Evolutionary conservation across 1,284 basidiomycete genomes (phyloP).

Genomic region (Schizophyllum commune): DNA sequence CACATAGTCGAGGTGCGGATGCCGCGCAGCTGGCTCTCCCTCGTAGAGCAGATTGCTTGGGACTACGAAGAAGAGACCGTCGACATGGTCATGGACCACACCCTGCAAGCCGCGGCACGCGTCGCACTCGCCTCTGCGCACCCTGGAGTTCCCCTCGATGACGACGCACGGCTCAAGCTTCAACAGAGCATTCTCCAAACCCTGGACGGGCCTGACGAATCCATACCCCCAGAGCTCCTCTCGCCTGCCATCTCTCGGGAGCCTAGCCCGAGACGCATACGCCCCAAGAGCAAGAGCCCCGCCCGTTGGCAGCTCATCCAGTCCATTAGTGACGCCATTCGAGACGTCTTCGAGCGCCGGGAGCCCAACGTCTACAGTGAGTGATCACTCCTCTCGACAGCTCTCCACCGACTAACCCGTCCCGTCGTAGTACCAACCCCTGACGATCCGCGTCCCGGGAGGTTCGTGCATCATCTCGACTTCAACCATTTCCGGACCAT

Average conservation of each 20-base stretch:
- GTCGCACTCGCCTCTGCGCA: slow-evolving; percentile 34
- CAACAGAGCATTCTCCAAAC: slow-evolving; percentile 56
- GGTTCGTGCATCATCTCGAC: slow-evolving; percentile 72
- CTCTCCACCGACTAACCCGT: slow-evolving; percentile 2
- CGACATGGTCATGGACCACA: slow-evolving; percentile 53
- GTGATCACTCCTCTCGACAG: slow-evolving; percentile 16
- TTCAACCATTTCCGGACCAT: slow-evolving; percentile 95
- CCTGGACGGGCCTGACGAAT: slow-evolving; percentile 51
- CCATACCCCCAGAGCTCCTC: slow-evolving; percentile 65
- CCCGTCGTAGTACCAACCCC: slow-evolving; percentile 52
- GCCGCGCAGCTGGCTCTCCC: slow-evolving; percentile 70
- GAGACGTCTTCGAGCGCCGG: slow-evolving; percentile 52
- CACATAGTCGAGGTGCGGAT: slow-evolving; percentile 59
- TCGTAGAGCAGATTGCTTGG: slow-evolving; percentile 68
- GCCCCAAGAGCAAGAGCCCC: slow-evolving; percentile 70
- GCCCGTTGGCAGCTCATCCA: slow-evolving; percentile 74
- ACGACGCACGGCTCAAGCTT: slow-evolving; percentile 39
- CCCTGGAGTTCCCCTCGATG: slow-evolving; percentile 16
- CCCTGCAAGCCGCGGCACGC: slow-evolving; percentile 53
- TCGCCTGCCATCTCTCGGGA: slow-evolving; percentile 73
- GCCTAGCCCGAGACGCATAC: slow-evolving; percentile 64
- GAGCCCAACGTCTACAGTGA: slow-evolving; percentile 65
- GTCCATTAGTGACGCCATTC: slow-evolving; percentile 67
- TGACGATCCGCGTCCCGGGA: slow-evolving; percentile 68
- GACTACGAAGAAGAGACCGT: slow-evolving; percentile 62